Base-by-base conservation (phyloP, 805 yeast species). In the Spencermartinsiella europaea region DNA sequence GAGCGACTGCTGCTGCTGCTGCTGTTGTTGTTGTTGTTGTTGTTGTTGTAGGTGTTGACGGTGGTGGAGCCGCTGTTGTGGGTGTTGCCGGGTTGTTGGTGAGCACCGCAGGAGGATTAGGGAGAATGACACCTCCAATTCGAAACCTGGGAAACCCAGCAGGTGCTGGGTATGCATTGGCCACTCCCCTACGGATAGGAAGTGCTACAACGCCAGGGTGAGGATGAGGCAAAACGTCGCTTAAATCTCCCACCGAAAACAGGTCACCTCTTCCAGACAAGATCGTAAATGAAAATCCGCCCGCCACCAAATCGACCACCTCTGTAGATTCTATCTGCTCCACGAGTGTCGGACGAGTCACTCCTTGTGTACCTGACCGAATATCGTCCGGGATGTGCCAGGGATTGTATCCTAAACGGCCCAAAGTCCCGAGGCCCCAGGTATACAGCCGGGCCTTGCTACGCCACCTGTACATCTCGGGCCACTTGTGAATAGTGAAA, bases 201-300 rank as follows among this genome's bases (percentile, higher is more conserved):
- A 47, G 42, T 20, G 43, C 36, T 2, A 52, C 58, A 2, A 55
- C 57, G n/a, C 47, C 42, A 4, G 33, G 27, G 4, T 16, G 25
- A 14, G 34, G n/a, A 19, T 38, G 40, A 20, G 16, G 16, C 33
- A 22, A 40, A 4, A 10, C 10, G 21, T 63, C 67, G 28, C 72
- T 41, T 69, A 67, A 60, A 67, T 68, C 10, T 64, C 67, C 28
- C 62, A 53, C 0, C 84, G 87, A 3, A 60, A 70, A 82, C 4
- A 84, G 58, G 3, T 73, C 66, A 0, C 90, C 89, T 0, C 70
- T 61, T 22, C 70, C 69, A 0, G 83, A 74, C 31, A 83, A 64
- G 2, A 83, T 65, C 42, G 79, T 79, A 50, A 81, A 78, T 3
- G 81, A 74, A 56, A 72, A 83, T 1, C 91, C 91, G 25, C 84